Evolutionary conservation across 140 eudicot genomes (phyloP), one percentile per base, ranked within the genome.

Genomic region (Ambrosia hybrid): DNA sequence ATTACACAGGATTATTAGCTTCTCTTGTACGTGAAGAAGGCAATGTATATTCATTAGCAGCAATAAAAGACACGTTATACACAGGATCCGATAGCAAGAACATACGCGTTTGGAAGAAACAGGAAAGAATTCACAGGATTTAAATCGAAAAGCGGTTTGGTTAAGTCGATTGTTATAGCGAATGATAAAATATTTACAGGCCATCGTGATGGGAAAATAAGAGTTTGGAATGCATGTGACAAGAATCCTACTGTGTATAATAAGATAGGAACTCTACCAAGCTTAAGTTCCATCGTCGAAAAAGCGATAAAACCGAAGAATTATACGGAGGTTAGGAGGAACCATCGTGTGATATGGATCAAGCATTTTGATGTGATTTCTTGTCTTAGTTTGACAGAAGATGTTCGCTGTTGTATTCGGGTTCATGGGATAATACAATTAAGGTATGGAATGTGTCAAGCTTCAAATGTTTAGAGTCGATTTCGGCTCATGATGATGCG

Each of bases 21-120:
- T 85, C 96, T 30, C 87, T 87, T 38, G 95, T 82, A 75, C 97
- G 95, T 69, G 82, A 80, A n/a, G 92, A 85, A 48, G 95, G 97
- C 5, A 81, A 59, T 64, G 76, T 90, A 52, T 76, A 76, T 41
- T 83, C 96, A 37, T 79, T 90, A 17, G 91, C 88, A 4, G 73
- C 83, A 6, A 52, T 80, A 5, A 74, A 61, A 11, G 88, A 82
- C 11, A 9, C 77, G 7, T 83, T 87, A 53, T 85, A 79, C 77
- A 87, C 92, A 13, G 89, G 92, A 58, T 85, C 95, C 0, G 86
- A 83, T 38, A 85, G 95, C 68, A 46, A 70, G 43, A 79, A 88
- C 63, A 80, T 90, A 11, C 88, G 82, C 41, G 95, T 90, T 1
- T 90, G 97, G 97, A 76, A 76, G 57, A 82, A 82, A 82, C 26